Evolutionary conservation across 2,329 filamentous ascomycete species (phyloP).

Genomic region (Madurella mycetomatis): DNA sequence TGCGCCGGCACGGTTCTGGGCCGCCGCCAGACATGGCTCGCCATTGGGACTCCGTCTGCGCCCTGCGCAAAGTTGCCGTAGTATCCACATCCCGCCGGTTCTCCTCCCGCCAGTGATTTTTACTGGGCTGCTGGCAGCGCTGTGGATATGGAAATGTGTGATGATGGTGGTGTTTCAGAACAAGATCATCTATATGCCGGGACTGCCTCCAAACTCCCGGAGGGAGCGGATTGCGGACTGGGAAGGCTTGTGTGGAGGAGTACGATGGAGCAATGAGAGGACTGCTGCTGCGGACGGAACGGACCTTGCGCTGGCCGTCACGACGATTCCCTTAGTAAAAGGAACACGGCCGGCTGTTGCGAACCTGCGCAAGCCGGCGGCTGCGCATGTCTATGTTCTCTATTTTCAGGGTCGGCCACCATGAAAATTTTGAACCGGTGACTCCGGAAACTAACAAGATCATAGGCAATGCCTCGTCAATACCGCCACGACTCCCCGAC

Average conservation of each 20-base stretch:
- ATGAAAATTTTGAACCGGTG: neutral
- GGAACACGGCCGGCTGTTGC: neutral
- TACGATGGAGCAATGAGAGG: slow-evolving; percentile 63
- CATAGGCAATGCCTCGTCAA: slow-evolving; percentile 55
- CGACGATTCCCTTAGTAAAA: slow-evolving; percentile 34
- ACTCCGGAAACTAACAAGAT: slow-evolving; percentile 10
- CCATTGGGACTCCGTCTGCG: neutral
- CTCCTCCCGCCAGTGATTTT: slow-evolving; percentile 66
- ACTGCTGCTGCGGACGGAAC: slow-evolving; percentile 62
- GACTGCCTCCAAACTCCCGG: slow-evolving; percentile 65
- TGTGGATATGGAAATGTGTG: slow-evolving; percentile 64
- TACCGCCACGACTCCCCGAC: slow-evolving; percentile 53
- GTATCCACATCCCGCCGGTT: slow-evolving; percentile 37
- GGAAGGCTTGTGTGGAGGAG: slow-evolving; percentile 50
- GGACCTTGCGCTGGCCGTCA: slow-evolving; percentile 56
- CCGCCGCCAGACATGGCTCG: neutral
- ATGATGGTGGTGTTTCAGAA: slow-evolving; percentile 78
- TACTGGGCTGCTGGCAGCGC: slow-evolving; percentile 56
- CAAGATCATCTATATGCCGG: slow-evolving; percentile 77
- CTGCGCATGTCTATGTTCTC: slow-evolving; percentile 47
- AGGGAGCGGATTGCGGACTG: slow-evolving; percentile 65
- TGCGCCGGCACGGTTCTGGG: slow-evolving; percentile 7
- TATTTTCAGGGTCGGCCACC: slow-evolving; percentile 50
- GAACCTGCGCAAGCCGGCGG: slow-evolving; percentile 11
- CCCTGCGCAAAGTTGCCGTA: neutral